Base-by-base conservation (phyloP, 768 basidiomycete genomes). In the Amanita molliuscula region DNA sequence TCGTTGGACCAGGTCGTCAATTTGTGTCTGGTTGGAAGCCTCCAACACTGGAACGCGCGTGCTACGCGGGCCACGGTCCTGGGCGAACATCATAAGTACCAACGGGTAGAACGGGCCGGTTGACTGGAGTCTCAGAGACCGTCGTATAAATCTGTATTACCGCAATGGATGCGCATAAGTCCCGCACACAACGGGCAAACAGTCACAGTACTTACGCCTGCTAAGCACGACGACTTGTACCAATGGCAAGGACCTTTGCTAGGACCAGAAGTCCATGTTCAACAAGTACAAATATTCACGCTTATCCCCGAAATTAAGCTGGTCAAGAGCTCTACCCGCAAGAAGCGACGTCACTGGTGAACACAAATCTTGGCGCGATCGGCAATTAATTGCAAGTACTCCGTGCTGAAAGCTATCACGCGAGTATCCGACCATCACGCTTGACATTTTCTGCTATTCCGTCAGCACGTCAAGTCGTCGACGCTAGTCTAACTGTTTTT, bases 1-100 rank as follows among this genome's bases (percentile, higher is more conserved):
- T 54, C 79, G 73, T 54, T 82, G 76, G 2, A 86, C 82, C 47
- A 89, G 76, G 37, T 88, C 83, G 44, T 82, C 75, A 44, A 89
- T 85, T 60, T 88, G 84, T 2, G 72, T 64, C 52, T 79, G 79
- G 60, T 82, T 77, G 3, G 80, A 73, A 21, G 78, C 70, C 54
- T 78, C 77, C 57, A 84, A 69, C 20, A 79, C 72, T 26, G 69
- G 72, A 18, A 60, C 44, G 56, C 61, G 41, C 54, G 58, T 42
- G 54, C 63, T 41, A 37, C 60, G 47, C 41, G 59, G 58, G 15
- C 60, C 61, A 3, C 48, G 53, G 20, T 53, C 57, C 21, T 58
- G 54, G 15, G 51, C 56, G 44, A 54, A 56, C 54, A 62, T 62
- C 15, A 34, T 10, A 38, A 38, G 37, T 2, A 29, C 4, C 10